A percentile compares a stretch with the other conserved stretches of the same genome.
Conservation (phyloP, 2,329 filamentous ascomycete species). For the Atkinsonella hypoxylon region DNA sequence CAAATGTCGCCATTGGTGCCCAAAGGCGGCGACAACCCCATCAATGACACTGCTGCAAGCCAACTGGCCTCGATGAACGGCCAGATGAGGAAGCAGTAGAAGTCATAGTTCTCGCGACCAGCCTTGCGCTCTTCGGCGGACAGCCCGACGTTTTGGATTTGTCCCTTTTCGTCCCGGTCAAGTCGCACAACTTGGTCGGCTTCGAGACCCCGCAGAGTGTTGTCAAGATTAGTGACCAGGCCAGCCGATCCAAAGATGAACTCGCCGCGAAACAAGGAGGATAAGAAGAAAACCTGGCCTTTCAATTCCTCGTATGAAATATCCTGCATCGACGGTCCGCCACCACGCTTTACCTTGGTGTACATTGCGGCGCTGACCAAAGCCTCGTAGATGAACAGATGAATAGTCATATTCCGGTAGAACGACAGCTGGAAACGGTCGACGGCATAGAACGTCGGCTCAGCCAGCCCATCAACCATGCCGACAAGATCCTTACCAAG, state of each 20-base stretch:
- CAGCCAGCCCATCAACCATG: conserved; percentile 63
- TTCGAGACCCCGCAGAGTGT: conserved; percentile 67
- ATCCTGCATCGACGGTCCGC: conserved; percentile 68
- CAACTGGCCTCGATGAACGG: conserved; percentile 92
- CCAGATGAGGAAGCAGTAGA: conserved; percentile 98
- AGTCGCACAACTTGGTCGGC: conserved; percentile 65
- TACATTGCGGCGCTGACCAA: conserved; percentile 87
- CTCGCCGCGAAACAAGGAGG: conserved; percentile 85
- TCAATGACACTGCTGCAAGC: conserved; percentile 78
- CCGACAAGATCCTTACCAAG: conserved; percentile 83
- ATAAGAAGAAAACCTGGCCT: conserved; percentile 78
- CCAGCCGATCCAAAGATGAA: conserved; percentile 94
- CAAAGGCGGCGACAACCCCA: conserved; percentile 69
- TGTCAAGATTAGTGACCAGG: conserved; percentile 65
- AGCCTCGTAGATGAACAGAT: conserved; percentile 89
- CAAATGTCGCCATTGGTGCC: conserved; percentile 52
- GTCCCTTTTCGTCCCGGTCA: conserved; percentile 40
- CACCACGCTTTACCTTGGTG: conserved; percentile 78
- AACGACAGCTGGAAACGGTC: conserved; percentile 96
- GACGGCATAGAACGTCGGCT: conserved; percentile 89
- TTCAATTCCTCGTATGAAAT: conserved; percentile 63
- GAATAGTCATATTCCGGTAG: conserved; percentile 98
- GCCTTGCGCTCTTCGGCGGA: conserved; percentile 62
- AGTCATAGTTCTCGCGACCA: conserved; percentile 91
- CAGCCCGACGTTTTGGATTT: conserved; percentile 59